A percentile compares a stretch with the other conserved stretches of the same genome.
phyloP scores from a whole-genome alignment of 345 rosid species.

The Balakata baccata region DNA sequence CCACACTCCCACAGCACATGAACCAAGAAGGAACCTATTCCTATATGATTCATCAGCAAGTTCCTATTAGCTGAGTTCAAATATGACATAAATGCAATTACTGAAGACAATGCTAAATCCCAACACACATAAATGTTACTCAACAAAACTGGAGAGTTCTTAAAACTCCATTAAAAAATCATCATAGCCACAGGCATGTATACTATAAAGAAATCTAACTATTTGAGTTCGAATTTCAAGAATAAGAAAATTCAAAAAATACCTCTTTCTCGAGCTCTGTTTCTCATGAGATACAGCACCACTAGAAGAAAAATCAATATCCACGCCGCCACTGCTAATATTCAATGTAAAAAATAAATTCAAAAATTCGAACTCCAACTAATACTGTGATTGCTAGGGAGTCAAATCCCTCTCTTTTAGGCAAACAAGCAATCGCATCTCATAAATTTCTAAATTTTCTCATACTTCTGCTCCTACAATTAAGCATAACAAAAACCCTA shows the following conservation, averaged over 20 bases:
- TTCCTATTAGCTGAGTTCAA: neutral
- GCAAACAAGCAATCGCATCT: neutral
- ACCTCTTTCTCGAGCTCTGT: conserved; percentile 27
- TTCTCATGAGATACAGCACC: conserved; percentile 8
- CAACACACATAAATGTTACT: neutral
- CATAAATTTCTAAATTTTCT: neutral
- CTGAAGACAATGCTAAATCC: neutral
- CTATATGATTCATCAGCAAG: neutral
- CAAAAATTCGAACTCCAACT: neutral
- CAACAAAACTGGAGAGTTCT: neutral
- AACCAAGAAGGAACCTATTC: neutral
- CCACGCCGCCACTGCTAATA: conserved; percentile 5
- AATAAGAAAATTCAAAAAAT: neutral
- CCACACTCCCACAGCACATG: neutral
- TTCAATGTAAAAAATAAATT: too few relatives aligned
- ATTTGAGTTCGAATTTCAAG: neutral
- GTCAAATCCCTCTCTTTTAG: neutral
- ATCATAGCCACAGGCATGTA: neutral
- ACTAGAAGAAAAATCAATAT: conserved; percentile 13
- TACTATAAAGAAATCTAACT: neutral
- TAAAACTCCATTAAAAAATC: neutral
- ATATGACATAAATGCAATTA: neutral
- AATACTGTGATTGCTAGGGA: neutral
- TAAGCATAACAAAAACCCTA: neutral
- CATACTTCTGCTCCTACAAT: too few relatives aligned